Evolutionary conservation across 345 rosid species (phyloP), one percentile per base, ranked within the genome.

Genomic region (Acer yangbiense): DNA sequence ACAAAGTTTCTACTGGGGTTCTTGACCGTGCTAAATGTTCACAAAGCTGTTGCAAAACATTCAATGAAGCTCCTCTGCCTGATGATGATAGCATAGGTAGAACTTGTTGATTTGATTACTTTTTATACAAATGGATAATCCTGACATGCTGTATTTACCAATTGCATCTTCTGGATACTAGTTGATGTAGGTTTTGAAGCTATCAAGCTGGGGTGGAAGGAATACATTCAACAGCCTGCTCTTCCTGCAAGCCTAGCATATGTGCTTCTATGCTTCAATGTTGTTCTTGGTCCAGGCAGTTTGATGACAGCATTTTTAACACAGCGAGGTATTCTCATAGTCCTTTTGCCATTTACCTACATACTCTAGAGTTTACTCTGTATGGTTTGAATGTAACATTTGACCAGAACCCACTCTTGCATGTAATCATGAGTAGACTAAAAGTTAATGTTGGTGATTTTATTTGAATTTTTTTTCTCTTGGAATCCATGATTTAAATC

Each of bases 221-320:
- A 95, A 85, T 95, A 93, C 78, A 77, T 93, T 72, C 95, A 93
- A 69, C 97, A 92, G 80, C 99, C 97, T 2, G 97, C 91, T 82
- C 96, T 95, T 73, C 98, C 98, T 27, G 99, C 99, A 75, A 93
- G 99, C 86, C 93, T 93, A 8, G 97, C 99, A 65, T 91, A 76
- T 66, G 99, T 93, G 73, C 92, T 95, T 64, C 92, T 95, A 74
- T 92, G 69, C 88, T 92, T 93, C 84, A 95, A 95, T 81, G 90
- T 92, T 66, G 93, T 92, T 78, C 98, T 95, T 58, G 85, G 94
- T 72, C 98, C 99, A 8, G 90, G 97, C 81, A 92, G 98, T 79
- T 84, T 95, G 86, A 95, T 95, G 98, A 95, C 98, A 3, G 98
- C 98, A 43, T 95, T 95, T 88, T 86, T 95, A 79, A 95, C 92